A percentile compares a stretch with the other conserved stretches of the same genome.
Conservation (phyloP, 257 asterid species). For the Scutellaria baicalensis region DNA sequence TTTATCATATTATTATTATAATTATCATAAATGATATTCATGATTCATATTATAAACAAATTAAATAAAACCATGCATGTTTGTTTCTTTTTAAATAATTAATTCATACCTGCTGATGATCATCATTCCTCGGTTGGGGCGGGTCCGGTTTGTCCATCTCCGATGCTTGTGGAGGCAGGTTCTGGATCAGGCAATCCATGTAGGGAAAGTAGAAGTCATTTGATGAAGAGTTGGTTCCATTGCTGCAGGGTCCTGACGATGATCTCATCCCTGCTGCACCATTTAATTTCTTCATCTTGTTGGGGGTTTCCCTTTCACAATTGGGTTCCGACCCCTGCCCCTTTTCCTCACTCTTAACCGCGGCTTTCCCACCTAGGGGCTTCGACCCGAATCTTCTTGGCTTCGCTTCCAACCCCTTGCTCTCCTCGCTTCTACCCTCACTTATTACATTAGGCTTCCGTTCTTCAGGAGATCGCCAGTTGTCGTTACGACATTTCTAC, state of each 20-base stretch:
- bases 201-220: slow-evolving; percentile 18
- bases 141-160: background rate
- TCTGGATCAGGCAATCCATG: slow-evolving; percentile 9
- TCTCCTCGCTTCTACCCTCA: background rate
- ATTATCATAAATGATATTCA: too few species aligned
- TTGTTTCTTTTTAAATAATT: too few species aligned
- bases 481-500: slow-evolving; percentile 44
- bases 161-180: slow-evolving; percentile 5
- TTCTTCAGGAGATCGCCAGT: slow-evolving; percentile 32
- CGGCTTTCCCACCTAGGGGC: slow-evolving; percentile 15
- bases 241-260: too few species aligned
- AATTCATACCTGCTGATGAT: slow-evolving; percentile 7
- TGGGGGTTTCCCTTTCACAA: background rate
- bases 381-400: slow-evolving; percentile 37
- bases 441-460: background rate
- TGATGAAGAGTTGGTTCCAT: background rate
- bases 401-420: background rate
- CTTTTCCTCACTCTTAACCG: background rate
- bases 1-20: too few species aligned
- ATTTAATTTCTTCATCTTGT: too few species aligned
- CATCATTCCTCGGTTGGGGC: background rate
- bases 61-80: too few species aligned
- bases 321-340: slow-evolving; percentile 1
- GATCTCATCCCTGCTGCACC: too few species aligned
- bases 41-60: too few species aligned